Evolutionary conservation across 768 basidiomycete genomes (phyloP), one percentile per base, ranked within the genome.

Genomic region (Rhizopogon salebrosus): DNA sequence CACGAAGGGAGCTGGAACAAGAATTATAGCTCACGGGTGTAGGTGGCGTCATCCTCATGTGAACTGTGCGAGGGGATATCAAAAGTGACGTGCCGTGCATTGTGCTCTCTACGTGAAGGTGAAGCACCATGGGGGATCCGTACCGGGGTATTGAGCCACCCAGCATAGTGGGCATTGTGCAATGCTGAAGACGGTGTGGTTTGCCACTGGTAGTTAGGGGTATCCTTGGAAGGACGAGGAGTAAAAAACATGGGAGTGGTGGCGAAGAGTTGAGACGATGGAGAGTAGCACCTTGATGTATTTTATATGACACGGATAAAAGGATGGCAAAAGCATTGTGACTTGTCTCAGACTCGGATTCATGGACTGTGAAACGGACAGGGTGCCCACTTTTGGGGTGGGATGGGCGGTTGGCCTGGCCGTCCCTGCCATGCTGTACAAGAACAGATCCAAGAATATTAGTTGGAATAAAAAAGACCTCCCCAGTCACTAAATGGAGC

Each of bases 241-340:
- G 22, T 6, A 26, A 2, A n/a, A 50, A 5, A 22, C 52, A 53
- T 53, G 36, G 31, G 27, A 3, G 43, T 8, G 6, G 27, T 13
- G 18, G 13, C 24, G 16, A n/a, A 23, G 3, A 10, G 9, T 49
- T 23, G 1, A 22, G 18, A 34, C 7, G 26, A 1, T 22, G 11
- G 14, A 27, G 14, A 14, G 10, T 22, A 38, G 48, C 27, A 23
- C 29, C 24, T 1, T 29, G 3, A 10, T 38, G 24, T 10, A 20
- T 46, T 55, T 29, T 54, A 55, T 55, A 55, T 22, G 22, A 18
- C 38, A n/a, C 48, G 4, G 24, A 36, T 43, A n/a, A 45, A 13
- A 16, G 40, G 13, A 43, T 49, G 49, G 27, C 41, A 49, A 49
- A 40, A 34, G 31, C 31, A 13, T 13, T 34, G 31, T 34, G 10